Evolutionary conservation across 306 rosid genomes (phyloP), one percentile per base, ranked within the genome.

Genomic region (Betula pendula): DNA sequence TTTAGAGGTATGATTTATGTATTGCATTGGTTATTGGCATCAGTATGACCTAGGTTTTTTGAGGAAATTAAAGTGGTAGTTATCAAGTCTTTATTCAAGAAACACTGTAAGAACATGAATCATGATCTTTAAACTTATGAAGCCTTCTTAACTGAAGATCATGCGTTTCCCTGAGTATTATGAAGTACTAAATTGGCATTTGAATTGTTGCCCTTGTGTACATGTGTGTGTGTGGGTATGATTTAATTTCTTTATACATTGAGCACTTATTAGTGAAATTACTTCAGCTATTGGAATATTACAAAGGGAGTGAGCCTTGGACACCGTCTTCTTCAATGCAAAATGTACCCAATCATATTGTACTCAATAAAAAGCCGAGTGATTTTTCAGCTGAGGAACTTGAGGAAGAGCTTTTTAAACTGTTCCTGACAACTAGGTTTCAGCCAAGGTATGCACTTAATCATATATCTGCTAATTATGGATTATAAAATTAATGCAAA

Each of bases 291-390:
- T 84, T 91, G 75, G 69, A 81, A 40, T 42, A 78, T 81, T 94
- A 90, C 75, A 87, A 44, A 84, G 78, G 68, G 68, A 74, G 91
- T 75, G 87, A 87, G 22, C 98, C 96, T 50, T 94, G 98, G 97
- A 80, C 75, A 0, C 91, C 84, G 79, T 74, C 71, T 40, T 72
- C 74, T 73, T 48, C 68, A 44, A 50, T 78, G 11, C 69, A 33
- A 63, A 70, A 65, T 59, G 70, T 33, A 47, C 15, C 67, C 63
- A 59, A 74, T 63, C 56, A 22, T 13, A 77, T 51, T 25, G 68
- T 56, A 42, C n/a, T 69, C 67, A 20, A 47, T 47, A 79, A 51
- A 78, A 69, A 19, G 53, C 92, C 92, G 1, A 45, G 29, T 55
- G 77, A 17, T 20, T 81, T 83, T 73, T 77, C 85, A 27, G 12